Percentiles rank a stretch among this genome's conserved stretches.
These are phyloP conservation scores for Astrocystis sublimbata DNA, from an alignment of 495 filamentous ascomycete genomes.

Conservation along the genomic window DNA sequence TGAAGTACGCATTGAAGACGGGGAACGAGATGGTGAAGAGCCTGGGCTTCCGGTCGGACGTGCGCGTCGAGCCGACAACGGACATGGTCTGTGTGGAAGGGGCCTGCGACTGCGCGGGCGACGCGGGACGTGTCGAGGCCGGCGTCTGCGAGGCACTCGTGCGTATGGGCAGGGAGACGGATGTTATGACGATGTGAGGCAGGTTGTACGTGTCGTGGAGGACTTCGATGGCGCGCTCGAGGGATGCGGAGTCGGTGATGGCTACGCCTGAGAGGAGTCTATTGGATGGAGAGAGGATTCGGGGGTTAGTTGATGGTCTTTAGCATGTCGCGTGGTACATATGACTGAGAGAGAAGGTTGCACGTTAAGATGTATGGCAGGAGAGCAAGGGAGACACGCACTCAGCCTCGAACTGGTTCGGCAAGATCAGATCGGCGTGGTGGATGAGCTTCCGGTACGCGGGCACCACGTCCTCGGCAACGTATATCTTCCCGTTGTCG, in stretches of 20 bases:
- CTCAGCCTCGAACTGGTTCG: constrained; percentile 98
- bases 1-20: constrained; percentile 87
- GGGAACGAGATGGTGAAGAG: constrained; percentile 84
- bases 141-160: constrained; percentile 26
- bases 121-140: constrained; percentile 30
- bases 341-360: background rate
- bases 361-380: too few relatives aligned
- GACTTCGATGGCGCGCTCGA: constrained; percentile 70
- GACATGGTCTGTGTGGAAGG: constrained; percentile 53
- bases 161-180: constrained; percentile 56
- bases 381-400: constrained; percentile 42
- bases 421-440: constrained; percentile 87
- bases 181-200: constrained; percentile 93
- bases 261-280: constrained; percentile 79
- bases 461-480: constrained; percentile 83
- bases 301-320: background rate
- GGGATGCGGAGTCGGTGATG: constrained; percentile 71
- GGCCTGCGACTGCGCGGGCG: constrained; percentile 35
- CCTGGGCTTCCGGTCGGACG: constrained; percentile 63
- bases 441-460: constrained; percentile 78
- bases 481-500: constrained; percentile 87
- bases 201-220: constrained; percentile 76
- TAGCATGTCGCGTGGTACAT: too few relatives aligned
- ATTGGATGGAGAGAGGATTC: background rate
- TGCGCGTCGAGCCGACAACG: constrained; percentile 76